These are phyloP conservation scores for Cryptococcus sp. DNA, from an alignment of 1,284 basidiomycete species.

Conservation along the genomic window DNA sequence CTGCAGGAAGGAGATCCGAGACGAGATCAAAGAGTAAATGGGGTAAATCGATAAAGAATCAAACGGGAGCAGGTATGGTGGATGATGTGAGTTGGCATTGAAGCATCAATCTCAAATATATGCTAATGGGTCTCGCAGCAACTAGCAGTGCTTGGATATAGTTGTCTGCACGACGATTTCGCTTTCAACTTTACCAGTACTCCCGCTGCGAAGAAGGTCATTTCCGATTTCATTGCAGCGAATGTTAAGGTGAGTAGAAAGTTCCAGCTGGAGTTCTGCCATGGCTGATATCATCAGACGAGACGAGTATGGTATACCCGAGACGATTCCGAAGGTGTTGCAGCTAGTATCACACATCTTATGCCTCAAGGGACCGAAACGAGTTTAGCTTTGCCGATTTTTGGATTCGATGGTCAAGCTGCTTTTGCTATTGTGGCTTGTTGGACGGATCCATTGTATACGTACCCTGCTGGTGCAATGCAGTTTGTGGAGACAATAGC, in stretches of 20 bases:
- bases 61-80: too few species aligned
- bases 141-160: conserved; percentile 32
- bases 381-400: conserved; percentile 37
- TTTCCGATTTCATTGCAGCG: conserved; percentile 38
- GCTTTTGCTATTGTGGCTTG: conserved; percentile 39
- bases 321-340: conserved; percentile 36
- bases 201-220: conserved; percentile 29
- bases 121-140: conserved; percentile 6
- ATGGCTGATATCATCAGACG: conserved; percentile 6
- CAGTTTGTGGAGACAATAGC: conserved; percentile 39
- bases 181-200: conserved; percentile 34
- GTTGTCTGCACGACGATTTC: conserved; percentile 25
- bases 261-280: not conserved
- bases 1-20: conserved; percentile 5
- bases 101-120: too few species aligned
- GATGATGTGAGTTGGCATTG: too few species aligned
- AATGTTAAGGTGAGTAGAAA: conserved; percentile 29
- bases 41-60: not conserved
- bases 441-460: conserved; percentile 40
- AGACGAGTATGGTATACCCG: conserved; percentile 37
- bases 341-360: conserved; percentile 30
- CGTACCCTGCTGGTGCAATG: conserved; percentile 36
- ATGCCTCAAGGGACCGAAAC: conserved; percentile 38
- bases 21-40: not conserved
- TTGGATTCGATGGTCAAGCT: conserved; percentile 40